Conservation (phyloP, 108 stramenopile genomes). For the Fragilaria crotonensis region DNA sequence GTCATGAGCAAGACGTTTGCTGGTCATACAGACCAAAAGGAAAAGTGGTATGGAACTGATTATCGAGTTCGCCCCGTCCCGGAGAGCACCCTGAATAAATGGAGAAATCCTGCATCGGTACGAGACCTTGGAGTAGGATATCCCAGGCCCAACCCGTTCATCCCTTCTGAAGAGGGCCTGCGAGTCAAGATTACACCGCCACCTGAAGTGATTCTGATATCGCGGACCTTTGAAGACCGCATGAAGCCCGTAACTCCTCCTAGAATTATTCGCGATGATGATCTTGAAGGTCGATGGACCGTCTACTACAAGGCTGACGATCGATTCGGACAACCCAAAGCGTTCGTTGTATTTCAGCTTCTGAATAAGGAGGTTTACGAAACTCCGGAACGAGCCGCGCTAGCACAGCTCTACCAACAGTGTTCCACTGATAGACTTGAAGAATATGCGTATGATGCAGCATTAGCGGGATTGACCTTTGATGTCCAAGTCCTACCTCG, state of each 20-base stretch:
- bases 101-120: constrained; percentile 35
- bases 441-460: constrained; percentile 73
- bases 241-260: constrained; percentile 65
- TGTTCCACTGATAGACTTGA: constrained; percentile 52
- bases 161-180: constrained; percentile 64
- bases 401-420: constrained; percentile 62
- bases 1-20: constrained; percentile 66
- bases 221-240: constrained; percentile 56
- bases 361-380: constrained; percentile 55
- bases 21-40: constrained; percentile 48
- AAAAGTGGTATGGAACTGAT: constrained; percentile 83
- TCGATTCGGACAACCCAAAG: constrained; percentile 75
- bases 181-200: constrained; percentile 46
- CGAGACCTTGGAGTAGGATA: constrained; percentile 36
- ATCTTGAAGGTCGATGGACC: constrained; percentile 65
- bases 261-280: constrained; percentile 69
- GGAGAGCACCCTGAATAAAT: constrained; percentile 37
- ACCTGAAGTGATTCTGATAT: constrained; percentile 10
- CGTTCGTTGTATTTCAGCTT: constrained; percentile 66
- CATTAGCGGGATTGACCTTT: constrained; percentile 69
- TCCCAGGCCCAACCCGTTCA: constrained; percentile 65
- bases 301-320: constrained; percentile 79
- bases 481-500: constrained; percentile 66
- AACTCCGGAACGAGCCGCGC: constrained; percentile 47
- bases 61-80: constrained; percentile 48